These are phyloP conservation scores for Pseudogymnoascus sp. DNA, from an alignment of 2,329 filamentous ascomycete genomes.

Conservation along the genomic window DNA sequence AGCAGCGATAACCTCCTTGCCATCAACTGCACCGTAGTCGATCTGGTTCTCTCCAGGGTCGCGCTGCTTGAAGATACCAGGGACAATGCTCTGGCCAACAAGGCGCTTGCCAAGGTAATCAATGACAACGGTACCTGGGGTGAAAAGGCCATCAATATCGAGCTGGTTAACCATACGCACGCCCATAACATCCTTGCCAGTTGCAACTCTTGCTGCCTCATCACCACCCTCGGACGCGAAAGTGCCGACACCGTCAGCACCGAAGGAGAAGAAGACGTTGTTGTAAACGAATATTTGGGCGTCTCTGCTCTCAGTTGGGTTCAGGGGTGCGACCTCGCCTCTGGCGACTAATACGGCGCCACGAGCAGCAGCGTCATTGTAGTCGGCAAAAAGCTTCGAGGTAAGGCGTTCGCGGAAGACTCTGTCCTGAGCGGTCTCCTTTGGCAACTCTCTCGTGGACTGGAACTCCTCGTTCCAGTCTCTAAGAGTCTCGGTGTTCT, in stretches of 20 bases:
- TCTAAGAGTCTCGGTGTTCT: conserved; percentile 86
- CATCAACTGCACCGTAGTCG: conserved; percentile 95
- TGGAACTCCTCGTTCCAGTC: conserved; percentile 99
- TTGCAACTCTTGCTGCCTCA: conserved; percentile 89
- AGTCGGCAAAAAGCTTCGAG: conserved; percentile 95
- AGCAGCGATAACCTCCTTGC: conserved; percentile 87
- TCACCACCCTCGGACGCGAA: conserved; percentile 95
- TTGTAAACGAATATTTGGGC: conserved; percentile 99
- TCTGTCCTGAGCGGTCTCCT: conserved; percentile 87
- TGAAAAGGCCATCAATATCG: conserved; percentile 90
- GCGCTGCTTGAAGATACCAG: conserved; percentile 97
- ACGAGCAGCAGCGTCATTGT: conserved; percentile 87
- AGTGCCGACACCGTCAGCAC: conserved; percentile 92
- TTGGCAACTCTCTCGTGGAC: conserved; percentile 87
- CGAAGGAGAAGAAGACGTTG: conserved; percentile 99
- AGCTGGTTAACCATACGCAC: conserved; percentile 95
- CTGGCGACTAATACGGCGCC: conserved; percentile 87
- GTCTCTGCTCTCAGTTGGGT: conserved; percentile 85
- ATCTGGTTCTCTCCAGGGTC: conserved; percentile 98
- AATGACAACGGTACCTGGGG: conserved; percentile 89
- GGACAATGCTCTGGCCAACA: conserved; percentile 95
- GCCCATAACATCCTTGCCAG: conserved; percentile 90
- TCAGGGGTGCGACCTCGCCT: conserved; percentile 86
- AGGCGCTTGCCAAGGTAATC: conserved; percentile 97
- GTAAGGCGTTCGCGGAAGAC: conserved; percentile 92